A percentile compares a stretch with the other conserved stretches of the same genome.
Conservation (phyloP, 2,329 filamentous ascomycete species). For the Cytospora piceae region DNA sequence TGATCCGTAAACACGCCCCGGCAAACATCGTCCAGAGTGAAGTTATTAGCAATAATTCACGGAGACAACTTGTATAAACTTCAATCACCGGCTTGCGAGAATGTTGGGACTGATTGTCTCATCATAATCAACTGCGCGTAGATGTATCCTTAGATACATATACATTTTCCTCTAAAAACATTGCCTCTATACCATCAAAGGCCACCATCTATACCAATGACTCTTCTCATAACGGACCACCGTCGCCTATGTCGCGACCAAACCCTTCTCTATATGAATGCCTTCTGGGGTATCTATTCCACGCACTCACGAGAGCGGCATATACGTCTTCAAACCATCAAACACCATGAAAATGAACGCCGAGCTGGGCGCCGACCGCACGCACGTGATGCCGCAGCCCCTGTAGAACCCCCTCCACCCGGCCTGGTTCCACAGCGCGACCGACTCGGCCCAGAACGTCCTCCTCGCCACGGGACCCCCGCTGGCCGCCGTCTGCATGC, state of each 20-base stretch:
- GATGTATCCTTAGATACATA: not conserved
- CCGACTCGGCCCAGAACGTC: slow-evolving; percentile 74
- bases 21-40: not conserved
- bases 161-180: not conserved
- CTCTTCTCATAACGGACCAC: not conserved
- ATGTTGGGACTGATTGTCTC: not conserved
- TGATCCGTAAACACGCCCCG: not conserved
- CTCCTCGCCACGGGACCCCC: slow-evolving; percentile 57
- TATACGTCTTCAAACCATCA: slow-evolving; percentile 76
- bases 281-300: slow-evolving; percentile 18
- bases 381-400: slow-evolving; percentile 91
- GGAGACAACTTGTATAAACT: not conserved
- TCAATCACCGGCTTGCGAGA: not conserved
- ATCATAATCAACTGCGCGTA: not conserved
- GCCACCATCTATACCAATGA: slow-evolving; percentile 5
- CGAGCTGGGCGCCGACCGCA: slow-evolving; percentile 88
- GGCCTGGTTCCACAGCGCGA: slow-evolving; percentile 77
- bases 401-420: slow-evolving; percentile 87
- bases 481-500: slow-evolving; percentile 88
- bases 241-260: not conserved
- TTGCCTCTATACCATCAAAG: slow-evolving; percentile 1
- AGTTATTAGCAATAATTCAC: not conserved
- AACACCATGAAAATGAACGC: slow-evolving; percentile 97
- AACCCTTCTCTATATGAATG: not conserved
- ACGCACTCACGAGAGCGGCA: slow-evolving; percentile 52